A percentile compares a stretch with the other conserved stretches of the same genome.
phyloP scores from a whole-genome alignment of 441 rosid species.

The Pelargonium myrrhifolium region DNA sequence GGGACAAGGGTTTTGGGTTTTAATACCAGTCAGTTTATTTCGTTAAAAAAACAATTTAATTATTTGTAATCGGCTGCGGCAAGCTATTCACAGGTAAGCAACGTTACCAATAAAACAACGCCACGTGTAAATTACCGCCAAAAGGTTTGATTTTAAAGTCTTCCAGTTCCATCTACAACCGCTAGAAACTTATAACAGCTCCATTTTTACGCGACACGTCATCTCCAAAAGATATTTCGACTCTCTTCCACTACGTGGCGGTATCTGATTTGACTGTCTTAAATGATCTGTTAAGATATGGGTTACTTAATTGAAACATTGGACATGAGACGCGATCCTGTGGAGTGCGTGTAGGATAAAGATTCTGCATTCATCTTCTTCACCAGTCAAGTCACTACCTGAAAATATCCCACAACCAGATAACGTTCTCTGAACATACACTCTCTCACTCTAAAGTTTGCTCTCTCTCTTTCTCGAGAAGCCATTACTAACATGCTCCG shows the following conservation, averaged over 20 bases:
- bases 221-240: neutral
- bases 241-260: neutral
- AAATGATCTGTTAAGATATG: neutral
- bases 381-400: conserved; percentile 1
- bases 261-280: neutral
- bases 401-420: neutral
- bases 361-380: neutral
- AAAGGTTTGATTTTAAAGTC: too few species aligned
- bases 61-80: neutral
- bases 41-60: neutral
- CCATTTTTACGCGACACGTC: neutral
- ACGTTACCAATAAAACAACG: neutral
- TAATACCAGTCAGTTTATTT: neutral
- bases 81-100: neutral
- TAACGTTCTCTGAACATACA: neutral
- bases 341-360: neutral
- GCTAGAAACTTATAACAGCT: neutral
- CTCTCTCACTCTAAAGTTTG: neutral
- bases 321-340: neutral
- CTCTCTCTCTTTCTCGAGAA: neutral
- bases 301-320: neutral
- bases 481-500: conserved; percentile 10
- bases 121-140: neutral
- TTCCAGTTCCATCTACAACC: too few species aligned
- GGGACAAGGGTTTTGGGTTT: too few species aligned